These are phyloP conservation scores for Chaetoceros tenuissimus DNA, from an alignment of 108 stramenopile genomes.

Conservation along the genomic window DNA sequence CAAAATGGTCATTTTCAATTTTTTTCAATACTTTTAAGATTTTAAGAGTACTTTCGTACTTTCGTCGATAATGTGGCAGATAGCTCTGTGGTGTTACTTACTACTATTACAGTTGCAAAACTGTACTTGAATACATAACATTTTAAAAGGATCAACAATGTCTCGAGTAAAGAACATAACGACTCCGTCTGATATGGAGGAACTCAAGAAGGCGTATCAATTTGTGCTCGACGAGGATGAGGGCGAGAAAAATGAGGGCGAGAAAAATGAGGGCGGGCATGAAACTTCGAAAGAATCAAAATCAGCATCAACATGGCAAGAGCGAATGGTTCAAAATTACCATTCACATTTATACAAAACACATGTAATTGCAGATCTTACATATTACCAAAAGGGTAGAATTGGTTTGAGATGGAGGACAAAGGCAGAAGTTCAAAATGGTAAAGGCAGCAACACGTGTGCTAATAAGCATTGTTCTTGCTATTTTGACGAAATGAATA, in stretches of 20 bases:
- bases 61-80: no score
- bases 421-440: conserved; percentile 47
- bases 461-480: conserved; percentile 60
- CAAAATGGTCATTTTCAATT: no score
- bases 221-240: conserved; percentile 12
- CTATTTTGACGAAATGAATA: conserved; percentile 7
- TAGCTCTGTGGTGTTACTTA: no score
- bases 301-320: conserved; percentile 55
- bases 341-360: conserved; percentile 72
- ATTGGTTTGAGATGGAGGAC: conserved; percentile 78
- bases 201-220: conserved; percentile 17
- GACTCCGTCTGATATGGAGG: conserved; percentile 23
- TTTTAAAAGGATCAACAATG: no score
- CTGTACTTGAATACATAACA: no score
- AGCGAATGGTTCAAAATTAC: conserved; percentile 71
- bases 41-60: no score
- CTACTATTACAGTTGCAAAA: no score
- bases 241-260: conserved; percentile 2
- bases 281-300: no score
- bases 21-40: no score
- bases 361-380: conserved; percentile 68
- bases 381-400: conserved; percentile 25
- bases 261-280: neutral
- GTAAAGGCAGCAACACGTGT: conserved; percentile 58
- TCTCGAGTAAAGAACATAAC: neutral